A percentile compares a stretch with the other conserved stretches of the same genome.
Evolutionary conservation across 306 rosid genomes (phyloP).

Genomic region (Lotus japonicus): DNA sequence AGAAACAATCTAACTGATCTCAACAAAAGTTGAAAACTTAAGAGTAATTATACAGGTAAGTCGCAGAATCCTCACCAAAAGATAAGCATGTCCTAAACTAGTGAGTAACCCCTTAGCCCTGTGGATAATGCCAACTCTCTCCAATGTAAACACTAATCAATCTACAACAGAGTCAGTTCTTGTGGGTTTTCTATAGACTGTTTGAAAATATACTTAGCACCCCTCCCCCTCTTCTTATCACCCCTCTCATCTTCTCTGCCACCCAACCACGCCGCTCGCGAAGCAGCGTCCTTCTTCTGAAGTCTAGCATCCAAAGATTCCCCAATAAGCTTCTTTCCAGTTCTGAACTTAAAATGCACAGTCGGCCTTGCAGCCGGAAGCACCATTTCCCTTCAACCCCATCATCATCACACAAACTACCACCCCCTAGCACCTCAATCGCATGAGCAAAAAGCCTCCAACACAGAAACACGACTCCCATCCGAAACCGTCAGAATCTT

Average conservation of each 20-base stretch:
- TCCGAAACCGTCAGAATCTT: background rate
- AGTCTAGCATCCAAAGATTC: conserved; percentile 58
- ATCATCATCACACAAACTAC: conserved; percentile 42
- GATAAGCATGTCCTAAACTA: conserved; percentile 23
- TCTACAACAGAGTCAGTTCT: conserved; percentile 77
- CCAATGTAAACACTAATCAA: conserved; percentile 14
- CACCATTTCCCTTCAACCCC: conserved; percentile 45
- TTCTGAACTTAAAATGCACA: conserved; percentile 66
- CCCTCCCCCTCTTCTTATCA: conserved; percentile 86
- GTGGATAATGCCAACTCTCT: conserved; percentile 13
- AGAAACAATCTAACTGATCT: conserved; percentile 27
- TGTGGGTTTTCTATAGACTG: conserved; percentile 78
- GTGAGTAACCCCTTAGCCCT: conserved; percentile 4
- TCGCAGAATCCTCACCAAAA: conserved; percentile 40
- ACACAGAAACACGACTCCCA: conserved; percentile 44
- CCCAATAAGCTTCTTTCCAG: conserved; percentile 72
- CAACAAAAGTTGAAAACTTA: conserved; percentile 10
- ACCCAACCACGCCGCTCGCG: conserved; percentile 31
- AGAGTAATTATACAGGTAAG: conserved; percentile 38
- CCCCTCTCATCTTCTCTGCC: conserved; percentile 77
- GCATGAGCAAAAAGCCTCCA: conserved; percentile 91
- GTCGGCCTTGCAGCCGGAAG: conserved; percentile 56
- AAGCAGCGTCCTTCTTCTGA: conserved; percentile 53
- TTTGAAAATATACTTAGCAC: conserved; percentile 80
- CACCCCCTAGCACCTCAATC: conserved; percentile 54